These are phyloP conservation scores for Gossypioides kirkii DNA, from an alignment of 345 rosid species.

Conservation along the genomic window DNA sequence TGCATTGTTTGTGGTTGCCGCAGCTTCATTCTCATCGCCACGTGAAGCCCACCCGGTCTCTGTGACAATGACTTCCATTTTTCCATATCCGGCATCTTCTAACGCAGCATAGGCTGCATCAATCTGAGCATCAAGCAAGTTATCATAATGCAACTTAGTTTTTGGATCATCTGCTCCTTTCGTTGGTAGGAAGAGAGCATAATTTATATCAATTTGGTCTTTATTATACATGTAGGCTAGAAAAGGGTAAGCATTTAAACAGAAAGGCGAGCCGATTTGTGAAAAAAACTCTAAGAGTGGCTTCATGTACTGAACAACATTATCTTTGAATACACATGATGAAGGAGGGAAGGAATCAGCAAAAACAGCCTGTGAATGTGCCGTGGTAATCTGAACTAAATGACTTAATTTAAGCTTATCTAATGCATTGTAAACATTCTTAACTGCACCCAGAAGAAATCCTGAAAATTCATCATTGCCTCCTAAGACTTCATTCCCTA, in stretches of 20 bases:
- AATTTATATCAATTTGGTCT: slow-evolving; percentile 77
- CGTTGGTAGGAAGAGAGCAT: slow-evolving; percentile 78
- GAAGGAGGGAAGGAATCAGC: slow-evolving; percentile 85
- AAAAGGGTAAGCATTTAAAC: slow-evolving; percentile 93
- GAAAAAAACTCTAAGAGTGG: slow-evolving; percentile 73
- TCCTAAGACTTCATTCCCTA: slow-evolving; percentile 92
- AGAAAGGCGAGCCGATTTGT: slow-evolving; percentile 82
- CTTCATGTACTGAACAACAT: slow-evolving; percentile 75
- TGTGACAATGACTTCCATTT: slow-evolving; percentile 87
- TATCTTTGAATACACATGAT: slow-evolving; percentile 63
- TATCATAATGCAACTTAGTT: slow-evolving; percentile 74
- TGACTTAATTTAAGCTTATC: slow-evolving; percentile 49
- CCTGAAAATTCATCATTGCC: slow-evolving; percentile 55
- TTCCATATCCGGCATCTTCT: slow-evolving; percentile 64
- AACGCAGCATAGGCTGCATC: slow-evolving; percentile 94
- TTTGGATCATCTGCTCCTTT: slow-evolving; percentile 67
- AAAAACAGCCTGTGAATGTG: slow-evolving; percentile 95
- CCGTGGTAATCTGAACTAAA: slow-evolving; percentile 68
- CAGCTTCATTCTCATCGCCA: slow-evolving; percentile 81
- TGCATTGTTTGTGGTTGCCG: slow-evolving; percentile 76
- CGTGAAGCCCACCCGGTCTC: slow-evolving; percentile 97
- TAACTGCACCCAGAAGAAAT: slow-evolving; percentile 71
- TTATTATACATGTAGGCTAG: slow-evolving; percentile 61
- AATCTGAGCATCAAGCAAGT: slow-evolving; percentile 98
- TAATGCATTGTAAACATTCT: slow-evolving; percentile 65